phyloP scores from a whole-genome alignment of 2,329 filamentous ascomycete species.

The Diaporthe ilicicola region DNA sequence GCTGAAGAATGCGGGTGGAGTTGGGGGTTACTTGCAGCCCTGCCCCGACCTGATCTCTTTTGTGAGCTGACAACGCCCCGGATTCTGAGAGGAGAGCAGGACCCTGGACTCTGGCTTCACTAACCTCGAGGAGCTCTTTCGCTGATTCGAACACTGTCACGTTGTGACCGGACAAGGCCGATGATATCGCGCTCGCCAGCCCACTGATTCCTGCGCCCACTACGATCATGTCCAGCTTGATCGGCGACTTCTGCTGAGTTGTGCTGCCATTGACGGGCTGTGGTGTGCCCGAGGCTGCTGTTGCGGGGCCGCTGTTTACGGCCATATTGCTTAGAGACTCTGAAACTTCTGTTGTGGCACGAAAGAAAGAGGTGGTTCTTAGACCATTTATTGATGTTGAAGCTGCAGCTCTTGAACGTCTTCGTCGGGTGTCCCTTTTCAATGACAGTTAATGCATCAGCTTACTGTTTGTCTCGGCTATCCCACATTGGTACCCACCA shows the following conservation, averaged over 20 bases:
- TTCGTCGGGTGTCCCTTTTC: background rate
- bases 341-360: background rate
- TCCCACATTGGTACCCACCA: background rate
- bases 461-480: background rate
- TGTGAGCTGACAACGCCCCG: background rate
- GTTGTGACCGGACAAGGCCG: slow-evolving; percentile 31
- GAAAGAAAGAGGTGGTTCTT: too few species aligned
- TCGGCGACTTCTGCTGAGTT: slow-evolving; percentile 22
- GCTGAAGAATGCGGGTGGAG: slow-evolving; percentile 39
- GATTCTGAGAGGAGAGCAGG: too few species aligned
- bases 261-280: background rate
- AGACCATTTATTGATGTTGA: too few species aligned
- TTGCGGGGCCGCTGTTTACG: background rate
- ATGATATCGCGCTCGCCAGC: slow-evolving; percentile 32
- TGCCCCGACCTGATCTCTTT: slow-evolving; percentile 33
- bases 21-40: slow-evolving; percentile 43
- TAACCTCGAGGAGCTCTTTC: slow-evolving; percentile 33
- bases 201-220: slow-evolving; percentile 33
- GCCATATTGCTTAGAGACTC: background rate
- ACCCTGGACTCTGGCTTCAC: background rate
- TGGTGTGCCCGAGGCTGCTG: background rate
- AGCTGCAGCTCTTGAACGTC: too few species aligned
- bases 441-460: background rate
- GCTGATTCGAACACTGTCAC: slow-evolving; percentile 35
- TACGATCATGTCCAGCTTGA: slow-evolving; percentile 30